A percentile compares a stretch with the other conserved stretches of the same genome.
phyloP scores from a whole-genome alignment of 805 yeast genomes.

The Dipodascus geniculatus region DNA sequence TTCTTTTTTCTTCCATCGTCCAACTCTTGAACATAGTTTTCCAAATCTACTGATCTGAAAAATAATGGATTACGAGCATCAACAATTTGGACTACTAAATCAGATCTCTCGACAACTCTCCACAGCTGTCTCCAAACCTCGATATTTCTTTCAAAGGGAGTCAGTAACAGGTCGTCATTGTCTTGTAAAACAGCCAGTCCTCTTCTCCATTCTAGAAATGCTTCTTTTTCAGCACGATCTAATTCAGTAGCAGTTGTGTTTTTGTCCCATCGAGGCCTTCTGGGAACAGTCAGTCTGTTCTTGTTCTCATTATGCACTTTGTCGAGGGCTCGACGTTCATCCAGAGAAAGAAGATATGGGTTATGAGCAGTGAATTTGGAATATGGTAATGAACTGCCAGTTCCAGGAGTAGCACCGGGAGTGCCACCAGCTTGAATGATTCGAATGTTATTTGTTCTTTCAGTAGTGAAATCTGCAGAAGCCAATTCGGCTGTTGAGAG shows the following conservation, averaged over 20 bases:
- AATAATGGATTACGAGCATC: constrained; percentile 92
- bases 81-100: constrained; percentile 89
- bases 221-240: constrained; percentile 77
- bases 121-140: constrained; percentile 98
- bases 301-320: constrained; percentile 37
- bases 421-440: constrained; percentile 44
- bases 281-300: constrained; percentile 69
- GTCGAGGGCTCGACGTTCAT: constrained; percentile 51
- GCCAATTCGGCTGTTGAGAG: constrained; percentile 91
- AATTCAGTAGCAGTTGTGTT: constrained; percentile 62
- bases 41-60: constrained; percentile 83
- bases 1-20: constrained; percentile 60
- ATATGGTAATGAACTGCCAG: constrained; percentile 16
- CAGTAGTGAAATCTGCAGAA: constrained; percentile 93
- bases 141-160: constrained; percentile 93
- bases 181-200: constrained; percentile 77
- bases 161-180: constrained; percentile 69
- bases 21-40: constrained; percentile 65
- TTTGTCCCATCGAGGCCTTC: constrained; percentile 81
- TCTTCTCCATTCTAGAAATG: constrained; percentile 92
- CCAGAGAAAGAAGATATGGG: constrained; percentile 52
- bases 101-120: constrained; percentile 95
- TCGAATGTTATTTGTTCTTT: constrained; percentile 67
- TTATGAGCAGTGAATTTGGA: constrained; percentile 27
- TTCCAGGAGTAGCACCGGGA: constrained; percentile 11